Evolutionary conservation across 1,139 yeast species (phyloP).

Genomic region (Debaryomyces subglobosus): DNA sequence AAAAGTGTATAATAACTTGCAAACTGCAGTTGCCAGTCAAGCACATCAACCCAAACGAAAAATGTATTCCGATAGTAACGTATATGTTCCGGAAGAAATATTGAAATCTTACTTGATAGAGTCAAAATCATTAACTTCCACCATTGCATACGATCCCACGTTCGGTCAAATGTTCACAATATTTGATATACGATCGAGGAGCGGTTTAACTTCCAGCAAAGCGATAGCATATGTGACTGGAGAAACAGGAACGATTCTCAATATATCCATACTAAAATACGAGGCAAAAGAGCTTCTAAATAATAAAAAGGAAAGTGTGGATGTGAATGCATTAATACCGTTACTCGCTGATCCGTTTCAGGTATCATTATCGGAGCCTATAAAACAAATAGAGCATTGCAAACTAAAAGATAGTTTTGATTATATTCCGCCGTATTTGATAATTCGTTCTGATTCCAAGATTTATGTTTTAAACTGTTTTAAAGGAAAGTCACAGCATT

Average conservation of each 20-base stretch:
- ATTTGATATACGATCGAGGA: slow-evolving; percentile 22
- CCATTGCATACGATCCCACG: slow-evolving; percentile 43
- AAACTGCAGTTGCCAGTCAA: slow-evolving; percentile 10
- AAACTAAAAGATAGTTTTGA: slow-evolving; percentile 18
- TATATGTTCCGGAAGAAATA: slow-evolving; percentile 28
- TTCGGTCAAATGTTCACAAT: slow-evolving; percentile 28
- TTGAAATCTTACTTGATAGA: slow-evolving; percentile 27
- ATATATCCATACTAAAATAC: slow-evolving; percentile 24
- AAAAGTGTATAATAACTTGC: slow-evolving; percentile 16
- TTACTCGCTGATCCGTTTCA: slow-evolving; percentile 24
- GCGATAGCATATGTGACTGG: slow-evolving; percentile 42
- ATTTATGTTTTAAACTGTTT: slow-evolving; percentile 30
- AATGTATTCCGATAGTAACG: slow-evolving; percentile 10
- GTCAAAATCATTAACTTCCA: slow-evolving; percentile 28
- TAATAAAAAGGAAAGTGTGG: slow-evolving; percentile 6
- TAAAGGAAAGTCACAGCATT: slow-evolving; percentile 4
- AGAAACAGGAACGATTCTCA: slow-evolving; percentile 29
- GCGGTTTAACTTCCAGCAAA: slow-evolving; percentile 13
- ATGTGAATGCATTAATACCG: slow-evolving; percentile 12
- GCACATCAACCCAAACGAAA: slow-evolving; percentile 11
- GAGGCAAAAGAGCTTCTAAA: slow-evolving; percentile 12
- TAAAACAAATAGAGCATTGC: slow-evolving; percentile 42
- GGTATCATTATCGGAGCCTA: slow-evolving; percentile 34
- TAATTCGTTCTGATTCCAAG: slow-evolving; percentile 20
- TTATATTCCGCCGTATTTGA: slow-evolving; percentile 23